Base-by-base conservation (phyloP, 2,329 filamentous ascomycete species). In the Colletotrichum costaricense region DNA sequence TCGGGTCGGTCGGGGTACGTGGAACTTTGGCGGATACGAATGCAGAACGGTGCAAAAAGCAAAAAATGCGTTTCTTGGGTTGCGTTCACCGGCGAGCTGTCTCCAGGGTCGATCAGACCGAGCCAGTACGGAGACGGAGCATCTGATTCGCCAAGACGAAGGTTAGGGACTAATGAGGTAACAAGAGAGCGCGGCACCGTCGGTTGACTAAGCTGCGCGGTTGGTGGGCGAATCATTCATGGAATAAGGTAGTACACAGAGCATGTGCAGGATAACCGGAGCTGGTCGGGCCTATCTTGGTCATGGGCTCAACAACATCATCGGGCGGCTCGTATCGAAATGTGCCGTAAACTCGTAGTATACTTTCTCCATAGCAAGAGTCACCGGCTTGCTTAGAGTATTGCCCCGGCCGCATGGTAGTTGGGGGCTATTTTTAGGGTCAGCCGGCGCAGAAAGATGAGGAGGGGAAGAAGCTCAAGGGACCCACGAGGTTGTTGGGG, bases 361-460 rank as follows among this genome's bases (percentile, higher is more conserved):
- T 22, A 5, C 12, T 28, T 11, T 26, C 49, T n/a, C 8, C 14
- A 19, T 56, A 42, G 14, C 26, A 22, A 30, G 33, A 65, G 9
- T 42, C 63, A 19, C 11, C 3, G 5, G 30, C 4, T 28, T 55
- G 22, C 14, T 28, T 22, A n/a, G 16, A 33, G n/a, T 56, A 30
- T 24, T 33, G n/a, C 28, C 6, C 62, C 11, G 22, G 19, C 6
- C 49, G 16, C 33, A 54, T 42, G 26, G 30, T 30, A 42, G 42
- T 22, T 65, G 66, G 46, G 70, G 60, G 46, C 70, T 73, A 73
- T 73, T 70, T 73, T 73, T 73, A 58, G 69, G 55, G 42, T n/a
- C n/a, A 35, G 11, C 54, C 16, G 28, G 19, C n/a, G 60, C 26
- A n/a, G 24, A 54, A 24, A 38, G 11, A 56, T 46, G 56, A 56